These are phyloP conservation scores for Clavispora santaluciae DNA, from an alignment of 805 yeast genomes.

Conservation along the genomic window DNA sequence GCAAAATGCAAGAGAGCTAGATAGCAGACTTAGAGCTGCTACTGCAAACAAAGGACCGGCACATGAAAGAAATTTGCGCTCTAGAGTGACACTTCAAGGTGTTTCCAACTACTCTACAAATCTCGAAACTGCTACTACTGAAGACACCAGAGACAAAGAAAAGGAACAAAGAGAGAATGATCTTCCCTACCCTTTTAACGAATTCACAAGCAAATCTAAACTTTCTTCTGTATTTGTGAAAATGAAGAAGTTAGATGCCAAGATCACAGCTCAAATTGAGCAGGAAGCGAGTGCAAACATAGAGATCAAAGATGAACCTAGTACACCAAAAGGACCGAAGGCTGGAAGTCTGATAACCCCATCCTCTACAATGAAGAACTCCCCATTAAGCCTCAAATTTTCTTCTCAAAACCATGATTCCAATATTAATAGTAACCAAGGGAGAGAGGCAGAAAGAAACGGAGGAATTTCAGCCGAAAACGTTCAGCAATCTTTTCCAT, in stretches of 20 bases:
- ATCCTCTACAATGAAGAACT: background rate
- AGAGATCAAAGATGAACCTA: constrained; percentile 5
- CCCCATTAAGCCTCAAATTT: background rate
- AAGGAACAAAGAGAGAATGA: constrained; percentile 7
- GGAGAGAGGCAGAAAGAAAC: too few relatives aligned
- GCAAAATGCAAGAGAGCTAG: constrained; percentile 9
- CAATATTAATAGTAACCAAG: too few relatives aligned
- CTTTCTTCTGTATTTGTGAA: constrained; percentile 17
- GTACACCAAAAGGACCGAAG: background rate
- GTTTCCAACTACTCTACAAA: constrained; percentile 10
- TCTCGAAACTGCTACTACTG: constrained; percentile 2
- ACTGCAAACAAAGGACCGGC: constrained; percentile 1
- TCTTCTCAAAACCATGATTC: background rate
- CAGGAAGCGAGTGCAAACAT: background rate
- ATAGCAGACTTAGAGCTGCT: constrained; percentile 11
- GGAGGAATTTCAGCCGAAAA: too few relatives aligned
- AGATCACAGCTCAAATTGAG: constrained; percentile 6
- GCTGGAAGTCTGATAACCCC: background rate
- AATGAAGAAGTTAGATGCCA: constrained; percentile 19
- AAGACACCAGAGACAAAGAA: constrained; percentile 6
- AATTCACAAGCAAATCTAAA: constrained; percentile 14
- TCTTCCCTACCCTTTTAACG: constrained; percentile 13
- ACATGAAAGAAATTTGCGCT: constrained; percentile 10
- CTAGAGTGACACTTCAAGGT: constrained; percentile 9
- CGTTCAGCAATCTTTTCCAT: too few relatives aligned